A percentile compares a stretch with the other conserved stretches of the same genome.
These are phyloP conservation scores for Hanseniaspora jakobsenii DNA, from an alignment of 805 yeast species.

Conservation along the genomic window DNA sequence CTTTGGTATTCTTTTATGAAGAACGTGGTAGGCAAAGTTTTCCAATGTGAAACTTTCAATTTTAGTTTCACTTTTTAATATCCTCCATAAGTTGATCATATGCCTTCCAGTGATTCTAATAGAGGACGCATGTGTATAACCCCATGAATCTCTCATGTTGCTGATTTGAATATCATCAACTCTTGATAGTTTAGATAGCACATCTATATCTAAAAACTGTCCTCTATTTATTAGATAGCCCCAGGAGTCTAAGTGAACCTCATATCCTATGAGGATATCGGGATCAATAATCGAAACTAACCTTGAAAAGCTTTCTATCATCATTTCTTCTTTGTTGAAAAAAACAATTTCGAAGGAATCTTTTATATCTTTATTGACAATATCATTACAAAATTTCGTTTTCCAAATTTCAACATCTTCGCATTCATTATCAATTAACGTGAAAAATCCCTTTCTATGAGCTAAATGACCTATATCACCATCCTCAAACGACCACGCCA, in stretches of 20 bases:
- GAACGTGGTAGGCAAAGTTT: conserved; percentile 53
- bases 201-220: conserved; percentile 37
- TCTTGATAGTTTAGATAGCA: conserved; percentile 51
- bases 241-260: conserved; percentile 73
- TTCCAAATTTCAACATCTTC: too few species aligned
- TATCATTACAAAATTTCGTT: conserved; percentile 14
- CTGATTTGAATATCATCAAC: conserved; percentile 38
- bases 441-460: conserved; percentile 4
- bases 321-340: conserved; percentile 43
- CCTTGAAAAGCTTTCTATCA: conserved; percentile 45
- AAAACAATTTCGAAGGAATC: conserved; percentile 28
- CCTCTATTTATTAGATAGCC: conserved; percentile 72
- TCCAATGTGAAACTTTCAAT: conserved; percentile 64
- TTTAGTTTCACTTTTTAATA: conserved; percentile 48
- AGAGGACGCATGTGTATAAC: conserved; percentile 63
- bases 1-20: conserved; percentile 59
- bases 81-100: conserved; percentile 74
- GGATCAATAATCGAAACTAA: conserved; percentile 63
- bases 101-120: conserved; percentile 69
- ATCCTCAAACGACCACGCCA: conserved; percentile 6
- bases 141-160: conserved; percentile 62
- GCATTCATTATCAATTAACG: too few species aligned
- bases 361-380: conserved; percentile 18
- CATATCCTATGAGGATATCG: conserved; percentile 78
- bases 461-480: conserved; percentile 7